Percentiles rank a stretch among this genome's conserved stretches.
phyloP scores from a whole-genome alignment of 208 protist species.

The Leishmania arabica region DNA sequence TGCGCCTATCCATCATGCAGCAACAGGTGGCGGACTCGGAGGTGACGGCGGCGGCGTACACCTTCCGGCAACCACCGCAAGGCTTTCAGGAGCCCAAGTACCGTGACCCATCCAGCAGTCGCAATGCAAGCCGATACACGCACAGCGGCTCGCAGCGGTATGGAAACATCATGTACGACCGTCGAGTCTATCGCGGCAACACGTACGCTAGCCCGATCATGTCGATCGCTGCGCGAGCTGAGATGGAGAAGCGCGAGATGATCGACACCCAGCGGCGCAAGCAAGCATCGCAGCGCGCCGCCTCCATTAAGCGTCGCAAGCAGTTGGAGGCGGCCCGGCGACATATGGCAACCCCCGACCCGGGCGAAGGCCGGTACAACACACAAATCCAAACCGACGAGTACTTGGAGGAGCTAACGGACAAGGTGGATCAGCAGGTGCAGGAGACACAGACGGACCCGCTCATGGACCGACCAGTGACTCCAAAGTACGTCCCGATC shows the following conservation, averaged over 20 bases:
- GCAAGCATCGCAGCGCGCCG: slow-evolving; percentile 62
- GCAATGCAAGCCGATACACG: not conserved
- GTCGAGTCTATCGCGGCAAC: slow-evolving; percentile 94
- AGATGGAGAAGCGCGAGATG: slow-evolving; percentile 73
- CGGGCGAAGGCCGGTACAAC: slow-evolving; percentile 90
- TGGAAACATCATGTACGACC: slow-evolving; percentile 96
- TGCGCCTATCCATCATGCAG: slow-evolving; percentile 36
- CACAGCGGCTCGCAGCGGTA: slow-evolving; percentile 52
- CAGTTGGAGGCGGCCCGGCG: slow-evolving; percentile 56
- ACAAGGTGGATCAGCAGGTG: slow-evolving; percentile 73
- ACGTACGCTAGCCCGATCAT: slow-evolving; percentile 93
- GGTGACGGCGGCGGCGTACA: slow-evolving; percentile 76
- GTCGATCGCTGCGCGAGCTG: slow-evolving; percentile 66
- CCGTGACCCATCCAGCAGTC: slow-evolving; percentile 57
- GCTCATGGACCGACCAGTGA: slow-evolving; percentile 94
- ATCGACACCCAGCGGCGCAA: slow-evolving; percentile 59
- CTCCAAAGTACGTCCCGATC: slow-evolving; percentile 94
- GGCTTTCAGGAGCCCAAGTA: slow-evolving; percentile 81
- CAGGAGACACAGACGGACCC: slow-evolving; percentile 96
- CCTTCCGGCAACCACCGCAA: slow-evolving; percentile 89
- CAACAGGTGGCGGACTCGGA: slow-evolving; percentile 36
- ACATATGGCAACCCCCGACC: slow-evolving; percentile 78
- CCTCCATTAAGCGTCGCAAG: slow-evolving; percentile 68
- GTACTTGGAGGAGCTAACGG: slow-evolving; percentile 96
- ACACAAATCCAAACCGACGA: slow-evolving; percentile 96